These are phyloP conservation scores for Canavalia ensiformis DNA, from an alignment of 306 rosid genomes.

Conservation along the genomic window DNA sequence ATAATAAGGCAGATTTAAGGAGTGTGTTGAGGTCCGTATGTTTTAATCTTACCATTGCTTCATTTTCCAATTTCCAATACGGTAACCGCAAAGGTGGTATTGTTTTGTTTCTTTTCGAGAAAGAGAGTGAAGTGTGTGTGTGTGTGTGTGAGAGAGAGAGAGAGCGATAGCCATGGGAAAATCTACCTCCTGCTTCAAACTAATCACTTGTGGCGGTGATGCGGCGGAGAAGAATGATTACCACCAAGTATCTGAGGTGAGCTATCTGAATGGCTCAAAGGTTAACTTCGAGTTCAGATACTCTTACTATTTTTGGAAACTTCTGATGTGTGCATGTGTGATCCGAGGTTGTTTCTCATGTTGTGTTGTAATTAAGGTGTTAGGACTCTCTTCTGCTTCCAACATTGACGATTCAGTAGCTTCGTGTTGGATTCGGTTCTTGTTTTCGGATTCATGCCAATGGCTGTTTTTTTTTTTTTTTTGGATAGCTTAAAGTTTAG, in stretches of 20 bases:
- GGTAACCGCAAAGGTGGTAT: constrained; percentile 51
- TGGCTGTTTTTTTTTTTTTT: not conserved
- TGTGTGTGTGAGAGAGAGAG: constrained; percentile 31
- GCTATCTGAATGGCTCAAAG: constrained; percentile 44
- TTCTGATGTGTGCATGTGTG: constrained; percentile 13
- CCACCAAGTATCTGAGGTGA: constrained; percentile 66
- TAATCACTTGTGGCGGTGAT: constrained; percentile 79
- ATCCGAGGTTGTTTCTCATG: constrained; percentile 35
- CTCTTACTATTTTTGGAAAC: not conserved
- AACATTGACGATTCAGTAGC: constrained; percentile 30
- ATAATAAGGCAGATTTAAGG: constrained; percentile 61
- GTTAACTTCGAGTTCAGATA: not conserved
- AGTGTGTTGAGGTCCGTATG: constrained; percentile 68
- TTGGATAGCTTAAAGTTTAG: not conserved
- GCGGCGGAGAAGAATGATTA: constrained; percentile 64
- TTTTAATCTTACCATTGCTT: constrained; percentile 45
- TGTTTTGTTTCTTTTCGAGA: constrained; percentile 48
- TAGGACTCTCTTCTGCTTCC: constrained; percentile 10
- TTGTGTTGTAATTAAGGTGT: constrained; percentile 12
- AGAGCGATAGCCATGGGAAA: constrained; percentile 62
- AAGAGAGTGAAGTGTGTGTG: constrained; percentile 21
- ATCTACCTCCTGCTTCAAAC: constrained; percentile 83
- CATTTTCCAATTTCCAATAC: constrained; percentile 60
- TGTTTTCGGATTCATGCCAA: not conserved
- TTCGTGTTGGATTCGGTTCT: not conserved